Evolutionary conservation across 495 filamentous ascomycete species (phyloP).

Genomic region (Achaetomiella virescens): DNA sequence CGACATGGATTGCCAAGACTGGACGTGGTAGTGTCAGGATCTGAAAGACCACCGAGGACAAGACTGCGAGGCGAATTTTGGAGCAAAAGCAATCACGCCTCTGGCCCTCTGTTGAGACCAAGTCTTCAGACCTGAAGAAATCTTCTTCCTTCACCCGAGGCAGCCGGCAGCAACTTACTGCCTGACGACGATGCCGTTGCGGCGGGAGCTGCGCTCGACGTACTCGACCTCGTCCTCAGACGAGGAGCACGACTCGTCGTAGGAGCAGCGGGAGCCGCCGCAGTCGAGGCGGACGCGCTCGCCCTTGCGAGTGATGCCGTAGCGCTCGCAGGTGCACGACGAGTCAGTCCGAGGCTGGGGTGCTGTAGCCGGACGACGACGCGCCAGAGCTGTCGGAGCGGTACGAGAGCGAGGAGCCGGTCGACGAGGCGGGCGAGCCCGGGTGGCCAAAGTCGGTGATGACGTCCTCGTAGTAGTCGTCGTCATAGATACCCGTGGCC

Average conservation of each 20-base stretch:
- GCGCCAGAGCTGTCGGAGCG: constrained; percentile 68
- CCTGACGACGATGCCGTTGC: constrained; percentile 74
- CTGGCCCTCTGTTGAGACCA: constrained; percentile 7
- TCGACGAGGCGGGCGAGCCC: constrained; percentile 58
- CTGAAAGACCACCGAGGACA: background rate
- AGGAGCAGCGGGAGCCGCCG: constrained; percentile 77
- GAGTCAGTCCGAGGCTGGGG: constrained; percentile 46
- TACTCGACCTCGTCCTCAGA: constrained; percentile 58
- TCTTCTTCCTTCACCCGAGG: constrained; percentile 28
- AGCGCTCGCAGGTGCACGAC: constrained; percentile 83
- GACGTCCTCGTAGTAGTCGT: constrained; percentile 54
- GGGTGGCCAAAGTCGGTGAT: constrained; percentile 48
- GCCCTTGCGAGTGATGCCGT: constrained; percentile 89
- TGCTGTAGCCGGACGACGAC: constrained; percentile 68
- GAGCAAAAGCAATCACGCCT: background rate
- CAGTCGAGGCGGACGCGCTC: constrained; percentile 92
- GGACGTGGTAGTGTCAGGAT: background rate
- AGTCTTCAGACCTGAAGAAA: constrained; percentile 16
- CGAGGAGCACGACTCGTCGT: constrained; percentile 56
- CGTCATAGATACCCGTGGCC: constrained; percentile 63
- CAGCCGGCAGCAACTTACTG: constrained; percentile 24
- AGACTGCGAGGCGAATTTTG: background rate
- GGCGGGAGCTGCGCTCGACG: constrained; percentile 50
- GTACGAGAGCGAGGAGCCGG: constrained; percentile 66
- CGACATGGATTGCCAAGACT: background rate